A percentile compares a stretch with the other conserved stretches of the same genome.
phyloP scores from a whole-genome alignment of 2,329 filamentous ascomycete genomes.

The Nemania serpens region DNA sequence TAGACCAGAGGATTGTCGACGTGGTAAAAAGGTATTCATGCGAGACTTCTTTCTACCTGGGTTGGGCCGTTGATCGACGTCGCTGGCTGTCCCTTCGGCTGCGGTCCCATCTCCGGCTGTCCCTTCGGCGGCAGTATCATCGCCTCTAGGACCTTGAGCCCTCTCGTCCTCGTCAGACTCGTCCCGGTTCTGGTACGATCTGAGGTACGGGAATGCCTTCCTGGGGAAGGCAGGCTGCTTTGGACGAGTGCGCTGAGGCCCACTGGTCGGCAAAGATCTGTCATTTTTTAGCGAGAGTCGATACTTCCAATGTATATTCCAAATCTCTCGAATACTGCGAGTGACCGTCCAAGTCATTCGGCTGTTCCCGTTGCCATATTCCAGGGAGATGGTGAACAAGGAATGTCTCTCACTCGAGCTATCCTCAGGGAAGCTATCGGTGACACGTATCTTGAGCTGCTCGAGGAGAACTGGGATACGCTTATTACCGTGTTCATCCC shows the following conservation, averaged over 20 bases:
- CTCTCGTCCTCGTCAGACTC: slow-evolving; percentile 75
- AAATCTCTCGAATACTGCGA: slow-evolving; percentile 84
- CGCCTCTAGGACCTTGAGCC: slow-evolving; percentile 45
- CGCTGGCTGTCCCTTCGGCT: slow-evolving; percentile 70
- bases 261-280: slow-evolving; percentile 74
- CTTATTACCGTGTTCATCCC: slow-evolving; percentile 94
- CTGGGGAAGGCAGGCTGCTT: slow-evolving; percentile 90
- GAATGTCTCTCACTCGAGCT: slow-evolving; percentile 73
- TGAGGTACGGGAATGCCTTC: slow-evolving; percentile 86
- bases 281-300: slow-evolving; percentile 84
- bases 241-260: slow-evolving; percentile 68
- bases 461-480: slow-evolving; percentile 93
- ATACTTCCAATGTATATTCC: slow-evolving; percentile 92
- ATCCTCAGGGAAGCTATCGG: slow-evolving; percentile 74
- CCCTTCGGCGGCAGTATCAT: slow-evolving; percentile 48
- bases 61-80: slow-evolving; percentile 60
- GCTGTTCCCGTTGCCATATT: slow-evolving; percentile 94
- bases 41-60: slow-evolving; percentile 55
- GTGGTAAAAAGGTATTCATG: slow-evolving; percentile 57
- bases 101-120: slow-evolving; percentile 53
- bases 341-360: slow-evolving; percentile 96
- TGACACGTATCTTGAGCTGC: slow-evolving; percentile 87
- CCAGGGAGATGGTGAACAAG: slow-evolving; percentile 87
- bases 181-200: slow-evolving; percentile 77
- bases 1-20: slow-evolving; percentile 57